Percentiles rank a stretch among this genome's conserved stretches.
Evolutionary conservation across 257 asterid species (phyloP).

Genomic region (Verbascum thapsus): DNA sequence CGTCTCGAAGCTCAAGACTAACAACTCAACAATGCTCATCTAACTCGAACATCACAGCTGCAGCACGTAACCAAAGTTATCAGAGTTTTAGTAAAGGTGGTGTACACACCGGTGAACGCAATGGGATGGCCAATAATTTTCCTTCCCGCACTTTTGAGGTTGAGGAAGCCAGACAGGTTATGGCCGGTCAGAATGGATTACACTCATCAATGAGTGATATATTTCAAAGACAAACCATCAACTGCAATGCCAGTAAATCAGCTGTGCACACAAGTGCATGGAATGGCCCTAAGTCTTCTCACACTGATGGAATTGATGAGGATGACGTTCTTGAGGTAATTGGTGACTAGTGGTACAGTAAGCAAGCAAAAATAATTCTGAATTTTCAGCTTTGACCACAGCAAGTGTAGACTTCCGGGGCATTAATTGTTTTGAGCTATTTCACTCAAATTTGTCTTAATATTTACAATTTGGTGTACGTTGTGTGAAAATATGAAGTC

Average conservation of each 20-base stretch:
- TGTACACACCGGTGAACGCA: slow-evolving; percentile 36
- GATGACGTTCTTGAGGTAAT: slow-evolving; percentile 88
- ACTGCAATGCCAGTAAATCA: slow-evolving; percentile 37
- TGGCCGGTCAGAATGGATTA: slow-evolving; percentile 35
- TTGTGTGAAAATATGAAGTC: neutral
- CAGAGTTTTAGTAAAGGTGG: slow-evolving; percentile 37
- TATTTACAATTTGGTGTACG: neutral
- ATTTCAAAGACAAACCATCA: slow-evolving; percentile 38
- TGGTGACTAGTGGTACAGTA: slow-evolving; percentile 21
- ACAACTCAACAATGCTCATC: slow-evolving; percentile 42
- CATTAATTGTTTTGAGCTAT: neutral
- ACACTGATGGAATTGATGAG: slow-evolving; percentile 52
- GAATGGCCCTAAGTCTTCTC: slow-evolving; percentile 32
- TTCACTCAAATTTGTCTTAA: neutral
- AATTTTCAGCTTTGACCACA: slow-evolving; percentile 12
- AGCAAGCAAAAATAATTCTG: slow-evolving; percentile 14
- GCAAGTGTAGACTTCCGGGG: neutral
- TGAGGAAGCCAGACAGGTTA: slow-evolving; percentile 42
- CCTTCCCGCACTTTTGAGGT: slow-evolving; percentile 37
- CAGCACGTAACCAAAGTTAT: slow-evolving; percentile 35
- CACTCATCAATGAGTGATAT: slow-evolving; percentile 31
- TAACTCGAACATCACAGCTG: slow-evolving; percentile 37
- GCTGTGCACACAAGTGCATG: slow-evolving; percentile 35
- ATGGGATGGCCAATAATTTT: slow-evolving; percentile 37
- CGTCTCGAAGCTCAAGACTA: slow-evolving; percentile 46